Conservation (phyloP, 441 rosid genomes). For the Pelargonium australe region DNA sequence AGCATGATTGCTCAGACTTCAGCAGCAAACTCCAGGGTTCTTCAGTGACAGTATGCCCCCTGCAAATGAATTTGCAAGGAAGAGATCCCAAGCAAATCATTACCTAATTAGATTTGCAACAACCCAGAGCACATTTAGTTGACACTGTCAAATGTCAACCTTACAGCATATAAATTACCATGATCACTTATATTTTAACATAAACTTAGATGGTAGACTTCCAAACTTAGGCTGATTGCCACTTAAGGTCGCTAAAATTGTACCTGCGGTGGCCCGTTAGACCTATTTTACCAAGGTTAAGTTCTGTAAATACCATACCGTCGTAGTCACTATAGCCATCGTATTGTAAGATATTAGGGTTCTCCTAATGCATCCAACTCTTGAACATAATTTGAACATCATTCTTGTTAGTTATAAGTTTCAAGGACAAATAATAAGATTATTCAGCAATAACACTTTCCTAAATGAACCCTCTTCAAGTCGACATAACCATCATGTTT, state of each 20-base stretch:
- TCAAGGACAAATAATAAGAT: background rate
- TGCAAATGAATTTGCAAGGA: no score
- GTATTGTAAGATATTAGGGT: no score
- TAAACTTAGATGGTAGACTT: background rate
- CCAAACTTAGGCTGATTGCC: background rate
- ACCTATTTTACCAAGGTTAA: background rate
- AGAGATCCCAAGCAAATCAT: no score
- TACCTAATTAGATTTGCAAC: no score
- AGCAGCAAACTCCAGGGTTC: background rate
- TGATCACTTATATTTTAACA: background rate
- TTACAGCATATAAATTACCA: background rate
- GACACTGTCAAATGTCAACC: background rate
- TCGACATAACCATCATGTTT: background rate
- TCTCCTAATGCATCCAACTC: no score
- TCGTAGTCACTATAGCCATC: no score
- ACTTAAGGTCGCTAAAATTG: background rate
- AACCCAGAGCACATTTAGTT: background rate
- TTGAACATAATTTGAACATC: background rate
- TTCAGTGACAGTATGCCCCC: no score
- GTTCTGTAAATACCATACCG: no score
- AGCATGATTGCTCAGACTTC: background rate
- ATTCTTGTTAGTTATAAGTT: background rate
- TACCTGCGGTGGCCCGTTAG: background rate
- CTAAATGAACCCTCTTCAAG: background rate
- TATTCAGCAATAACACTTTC: background rate